Conservation (phyloP, 768 basidiomycete species). For the Cyclocybe aegerita region DNA sequence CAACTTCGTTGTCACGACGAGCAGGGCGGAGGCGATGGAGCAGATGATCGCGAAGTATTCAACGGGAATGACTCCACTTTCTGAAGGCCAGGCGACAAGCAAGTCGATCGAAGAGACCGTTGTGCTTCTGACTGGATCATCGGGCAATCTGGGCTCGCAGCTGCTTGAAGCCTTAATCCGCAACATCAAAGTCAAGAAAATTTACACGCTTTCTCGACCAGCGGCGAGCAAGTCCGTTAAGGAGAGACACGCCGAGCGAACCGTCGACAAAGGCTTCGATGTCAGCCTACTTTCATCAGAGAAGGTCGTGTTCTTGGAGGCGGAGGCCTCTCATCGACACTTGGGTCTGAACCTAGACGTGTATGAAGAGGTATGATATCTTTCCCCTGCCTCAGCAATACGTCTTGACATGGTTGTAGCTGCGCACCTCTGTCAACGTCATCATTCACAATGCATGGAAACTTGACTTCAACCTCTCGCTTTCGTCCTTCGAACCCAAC, state of each 20-base stretch:
- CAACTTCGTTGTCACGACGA: conserved; percentile 1
- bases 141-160: conserved; percentile 40
- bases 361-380: conserved; percentile 27
- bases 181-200: conserved; percentile 16
- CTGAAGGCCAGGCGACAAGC: background rate
- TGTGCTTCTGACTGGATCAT: conserved; percentile 40
- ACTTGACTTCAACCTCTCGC: conserved; percentile 43
- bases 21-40: conserved; percentile 17
- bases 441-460: conserved; percentile 50
- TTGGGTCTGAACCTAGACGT: conserved; percentile 25
- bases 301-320: conserved; percentile 36
- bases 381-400: background rate
- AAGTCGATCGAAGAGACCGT: conserved; percentile 4
- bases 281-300: conserved; percentile 21
- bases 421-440: conserved; percentile 26
- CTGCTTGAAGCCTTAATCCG: conserved; percentile 27
- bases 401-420: conserved; percentile 12
- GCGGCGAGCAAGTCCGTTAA: conserved; percentile 7
- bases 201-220: conserved; percentile 33
- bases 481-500: conserved; percentile 43
- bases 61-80: conserved; percentile 2
- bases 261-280: conserved; percentile 32
- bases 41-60: conserved; percentile 18
- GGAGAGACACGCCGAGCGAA: conserved; percentile 27
- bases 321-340: conserved; percentile 25